Conservation (phyloP, 2,329 filamentous ascomycete species). For the Aspergillus awamori region DNA sequence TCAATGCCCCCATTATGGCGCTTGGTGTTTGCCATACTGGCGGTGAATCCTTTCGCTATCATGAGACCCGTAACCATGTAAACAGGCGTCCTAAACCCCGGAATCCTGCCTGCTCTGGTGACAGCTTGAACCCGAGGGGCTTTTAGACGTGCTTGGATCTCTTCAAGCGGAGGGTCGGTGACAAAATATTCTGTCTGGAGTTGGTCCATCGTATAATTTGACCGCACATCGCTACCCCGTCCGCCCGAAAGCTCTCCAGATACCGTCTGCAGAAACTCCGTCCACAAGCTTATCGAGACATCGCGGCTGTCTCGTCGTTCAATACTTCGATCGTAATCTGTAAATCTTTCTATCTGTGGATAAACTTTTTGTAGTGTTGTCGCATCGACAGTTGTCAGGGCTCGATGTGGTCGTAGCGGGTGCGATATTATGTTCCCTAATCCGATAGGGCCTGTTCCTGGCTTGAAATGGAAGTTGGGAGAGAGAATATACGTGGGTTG, state of each 20-base stretch:
- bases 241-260: not conserved
- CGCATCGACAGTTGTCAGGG: not conserved
- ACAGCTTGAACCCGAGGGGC: not conserved
- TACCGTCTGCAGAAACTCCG: not conserved
- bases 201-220: not conserved
- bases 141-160: not conserved
- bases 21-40: not conserved
- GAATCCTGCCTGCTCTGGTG: not conserved
- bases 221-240: not conserved
- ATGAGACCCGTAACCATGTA: not conserved
- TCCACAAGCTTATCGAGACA: not conserved
- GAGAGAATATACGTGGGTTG: not conserved
- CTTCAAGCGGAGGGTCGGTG: not conserved
- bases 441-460: not conserved
- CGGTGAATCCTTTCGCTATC: not conserved
- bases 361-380: not conserved
- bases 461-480: not conserved
- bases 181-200: not conserved
- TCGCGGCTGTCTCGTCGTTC: not conserved
- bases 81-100: not conserved
- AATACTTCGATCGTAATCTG: not conserved
- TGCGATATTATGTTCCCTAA: not conserved
- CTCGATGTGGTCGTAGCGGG: not conserved
- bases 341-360: not conserved
- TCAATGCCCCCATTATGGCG: not conserved